Evolutionary conservation across 148 eudicot genomes (phyloP), one percentile per base, ranked within the genome.

Genomic region (Simmondsia chinensis): DNA sequence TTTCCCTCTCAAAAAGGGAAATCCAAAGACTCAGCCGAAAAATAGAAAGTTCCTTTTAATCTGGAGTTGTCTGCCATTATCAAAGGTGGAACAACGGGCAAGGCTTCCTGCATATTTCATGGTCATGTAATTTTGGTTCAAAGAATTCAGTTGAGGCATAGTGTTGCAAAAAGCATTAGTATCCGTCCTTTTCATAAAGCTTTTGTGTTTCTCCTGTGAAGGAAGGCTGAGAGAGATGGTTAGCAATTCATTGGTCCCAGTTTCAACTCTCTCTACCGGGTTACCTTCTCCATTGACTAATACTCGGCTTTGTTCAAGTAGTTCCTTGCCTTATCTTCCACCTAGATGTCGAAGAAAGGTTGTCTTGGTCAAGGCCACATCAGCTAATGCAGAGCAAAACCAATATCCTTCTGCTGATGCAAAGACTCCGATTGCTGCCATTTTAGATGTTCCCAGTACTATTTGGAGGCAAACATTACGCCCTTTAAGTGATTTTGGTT

Each of bases 401-500:
- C 79, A 66, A 39, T 48, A 69, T 16, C 61, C 61, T 21, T 36
- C 67, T 38, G 31, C 72, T 18, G 75, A 69, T 34, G 23, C 64
- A 30, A 83, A 71, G 48, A 60, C 58, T 43, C 71, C 79, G 20
- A 45, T 83, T 38, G 43, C 87, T 9, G 56, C 60, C 21, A 30
- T 75, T 64, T 39, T 83, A 20, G 79, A 78, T 57, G 51, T 71
- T 39, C 94, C 97, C 16, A 52, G 67, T 32, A 64, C 56, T 34
- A 58, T 89, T 33, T 89, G 97, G 97, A 76, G 55, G 62, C 73
- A 69, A 41, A 71, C 95, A 5, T 18, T 81, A 45, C 76, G 72
- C 16, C 95, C 97, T 9, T 41, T 89, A 51, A 65, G 78, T 40
- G 95, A 80, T 54, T 84, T 84, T 54, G 97, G 97, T 12, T 89